A percentile compares a stretch with the other conserved stretches of the same genome.
These are phyloP conservation scores for Dendrobium officinale DNA, from an alignment of 106 monocot genomes.

Conservation along the genomic window DNA sequence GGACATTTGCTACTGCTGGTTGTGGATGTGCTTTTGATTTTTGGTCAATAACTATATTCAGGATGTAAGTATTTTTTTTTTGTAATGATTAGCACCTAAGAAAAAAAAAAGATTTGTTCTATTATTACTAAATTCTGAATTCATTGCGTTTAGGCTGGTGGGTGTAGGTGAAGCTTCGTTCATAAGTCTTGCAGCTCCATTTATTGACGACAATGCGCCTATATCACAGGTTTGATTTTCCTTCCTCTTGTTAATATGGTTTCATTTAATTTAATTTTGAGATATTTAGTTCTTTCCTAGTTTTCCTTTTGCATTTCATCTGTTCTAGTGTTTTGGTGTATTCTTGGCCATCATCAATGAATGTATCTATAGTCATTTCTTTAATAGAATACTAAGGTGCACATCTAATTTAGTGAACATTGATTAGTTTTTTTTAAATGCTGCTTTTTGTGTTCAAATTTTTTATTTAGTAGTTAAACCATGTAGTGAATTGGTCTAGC, in stretches of 20 bases:
- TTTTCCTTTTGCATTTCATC: background rate
- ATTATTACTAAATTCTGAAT: background rate
- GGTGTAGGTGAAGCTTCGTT: slow-evolving; percentile 99
- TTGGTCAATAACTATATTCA: slow-evolving; percentile 92
- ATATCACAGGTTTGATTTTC: slow-evolving; percentile 53
- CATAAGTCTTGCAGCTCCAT: slow-evolving; percentile 98
- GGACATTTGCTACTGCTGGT: slow-evolving; percentile 93
- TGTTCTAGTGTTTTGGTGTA: background rate
- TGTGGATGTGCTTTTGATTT: slow-evolving; percentile 89
- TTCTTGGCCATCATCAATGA: background rate
- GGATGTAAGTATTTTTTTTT: slow-evolving; percentile 58
- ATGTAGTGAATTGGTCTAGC: background rate
- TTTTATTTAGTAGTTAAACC: background rate
- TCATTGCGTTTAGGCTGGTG: slow-evolving; percentile 62
- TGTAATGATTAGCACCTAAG: background rate
- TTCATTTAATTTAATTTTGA: background rate
- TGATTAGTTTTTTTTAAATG: background rate
- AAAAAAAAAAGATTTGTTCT: background rate
- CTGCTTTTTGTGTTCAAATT: background rate
- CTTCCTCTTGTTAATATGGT: background rate
- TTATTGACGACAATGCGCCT: slow-evolving; percentile 99
- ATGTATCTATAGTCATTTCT: background rate
- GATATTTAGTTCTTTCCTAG: background rate
- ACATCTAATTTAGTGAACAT: background rate
- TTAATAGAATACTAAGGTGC: background rate